Percentiles rank a stretch among this genome's conserved stretches.
These are phyloP conservation scores for Fusarium humuli DNA, from an alignment of 2,329 filamentous ascomycete genomes.

Conservation along the genomic window DNA sequence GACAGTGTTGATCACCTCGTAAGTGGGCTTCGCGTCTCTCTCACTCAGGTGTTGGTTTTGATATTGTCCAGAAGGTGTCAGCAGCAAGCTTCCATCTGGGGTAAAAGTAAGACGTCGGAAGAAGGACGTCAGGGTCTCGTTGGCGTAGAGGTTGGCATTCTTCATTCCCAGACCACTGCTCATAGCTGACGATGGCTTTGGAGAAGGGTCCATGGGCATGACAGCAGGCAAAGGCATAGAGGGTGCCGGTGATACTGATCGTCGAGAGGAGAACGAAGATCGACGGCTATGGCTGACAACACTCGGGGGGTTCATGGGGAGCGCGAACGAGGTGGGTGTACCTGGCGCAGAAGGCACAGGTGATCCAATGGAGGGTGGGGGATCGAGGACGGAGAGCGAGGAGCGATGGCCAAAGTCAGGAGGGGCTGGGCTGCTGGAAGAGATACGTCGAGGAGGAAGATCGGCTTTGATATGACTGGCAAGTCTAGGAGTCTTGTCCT, in stretches of 20 bases:
- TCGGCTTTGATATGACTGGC: constrained; percentile 85
- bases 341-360: constrained; percentile 92
- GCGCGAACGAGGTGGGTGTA: constrained; percentile 85
- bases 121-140: constrained; percentile 96
- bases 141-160: constrained; percentile 92
- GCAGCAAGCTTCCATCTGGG: constrained; percentile 90
- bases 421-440: constrained; percentile 91
- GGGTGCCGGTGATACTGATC: constrained; percentile 92
- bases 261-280: constrained; percentile 90
- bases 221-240: constrained; percentile 95
- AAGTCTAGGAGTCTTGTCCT: constrained; percentile 80
- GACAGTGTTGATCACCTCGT: constrained; percentile 95
- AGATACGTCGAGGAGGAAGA: constrained; percentile 88
- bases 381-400: constrained; percentile 68
- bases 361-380: constrained; percentile 73
- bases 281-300: constrained; percentile 90
- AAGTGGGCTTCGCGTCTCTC: constrained; percentile 77
- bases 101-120: constrained; percentile 95
- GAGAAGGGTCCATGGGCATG: constrained; percentile 91
- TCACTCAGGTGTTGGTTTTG: constrained; percentile 78
- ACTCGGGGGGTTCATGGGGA: constrained; percentile 95
- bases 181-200: constrained; percentile 72
- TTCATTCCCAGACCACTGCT: constrained; percentile 72
- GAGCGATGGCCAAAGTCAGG: constrained; percentile 79
- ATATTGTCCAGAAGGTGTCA: constrained; percentile 96